Evolutionary conservation across 2,329 filamentous ascomycete genomes (phyloP).

Genomic region (Colletotrichum cordylinicola): DNA sequence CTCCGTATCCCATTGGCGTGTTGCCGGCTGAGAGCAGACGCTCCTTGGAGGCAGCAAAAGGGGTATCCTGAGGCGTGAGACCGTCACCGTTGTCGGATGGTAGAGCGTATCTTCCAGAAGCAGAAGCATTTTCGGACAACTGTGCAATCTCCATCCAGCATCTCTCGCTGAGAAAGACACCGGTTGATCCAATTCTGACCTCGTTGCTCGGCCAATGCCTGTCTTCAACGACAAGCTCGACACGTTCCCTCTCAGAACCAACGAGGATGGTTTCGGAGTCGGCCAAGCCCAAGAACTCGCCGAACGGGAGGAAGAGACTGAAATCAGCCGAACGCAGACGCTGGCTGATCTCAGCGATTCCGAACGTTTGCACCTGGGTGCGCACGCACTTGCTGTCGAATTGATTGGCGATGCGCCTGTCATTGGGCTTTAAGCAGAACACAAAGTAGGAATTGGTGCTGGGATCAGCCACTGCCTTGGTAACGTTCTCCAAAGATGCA

Average conservation of each 20-base stretch:
- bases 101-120: slow-evolving; percentile 56
- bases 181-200: slow-evolving; percentile 87
- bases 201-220: slow-evolving; percentile 93
- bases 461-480: slow-evolving; percentile 79
- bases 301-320: slow-evolving; percentile 93
- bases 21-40: slow-evolving; percentile 58
- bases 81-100: slow-evolving; percentile 69
- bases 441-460: slow-evolving; percentile 95
- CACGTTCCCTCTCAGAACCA: slow-evolving; percentile 90
- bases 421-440: slow-evolving; percentile 97
- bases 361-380: slow-evolving; percentile 91
- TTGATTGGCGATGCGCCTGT: slow-evolving; percentile 95
- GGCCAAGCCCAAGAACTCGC: slow-evolving; percentile 89
- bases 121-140: slow-evolving; percentile 67
- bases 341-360: slow-evolving; percentile 96
- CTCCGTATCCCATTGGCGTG: slow-evolving; percentile 69
- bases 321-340: slow-evolving; percentile 92
- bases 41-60: slow-evolving; percentile 70
- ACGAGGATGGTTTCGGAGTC: slow-evolving; percentile 86
- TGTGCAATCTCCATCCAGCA: slow-evolving; percentile 93
- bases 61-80: slow-evolving; percentile 62
- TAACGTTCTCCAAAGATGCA: slow-evolving; percentile 87
- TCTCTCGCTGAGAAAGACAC: slow-evolving; percentile 92
- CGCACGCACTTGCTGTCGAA: slow-evolving; percentile 99
- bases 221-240: slow-evolving; percentile 88